These are phyloP conservation scores for Ceratocystis diversiconidia DNA, from an alignment of 2,329 filamentous ascomycete species.

Conservation along the genomic window DNA sequence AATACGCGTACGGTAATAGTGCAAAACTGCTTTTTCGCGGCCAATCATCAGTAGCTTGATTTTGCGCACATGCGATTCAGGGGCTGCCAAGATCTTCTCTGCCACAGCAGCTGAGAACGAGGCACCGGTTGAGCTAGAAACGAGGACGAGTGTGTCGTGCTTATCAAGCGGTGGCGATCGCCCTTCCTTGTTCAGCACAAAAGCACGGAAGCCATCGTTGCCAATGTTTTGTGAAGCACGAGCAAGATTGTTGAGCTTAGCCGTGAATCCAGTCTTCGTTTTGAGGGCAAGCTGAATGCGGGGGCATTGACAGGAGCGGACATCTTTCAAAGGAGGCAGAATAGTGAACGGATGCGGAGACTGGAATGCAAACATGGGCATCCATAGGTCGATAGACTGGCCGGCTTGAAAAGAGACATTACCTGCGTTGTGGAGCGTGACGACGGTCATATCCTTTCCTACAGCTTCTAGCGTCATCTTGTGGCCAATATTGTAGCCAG, in stretches of 20 bases:
- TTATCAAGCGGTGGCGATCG: constrained; percentile 40
- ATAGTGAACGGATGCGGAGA: constrained; percentile 50
- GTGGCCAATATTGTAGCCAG: constrained; percentile 38
- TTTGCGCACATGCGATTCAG: constrained; percentile 26
- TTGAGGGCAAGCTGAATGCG: constrained; percentile 46
- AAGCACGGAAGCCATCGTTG: constrained; percentile 28
- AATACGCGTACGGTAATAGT: constrained; percentile 32
- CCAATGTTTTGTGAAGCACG: constrained; percentile 25
- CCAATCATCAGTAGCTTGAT: constrained; percentile 35
- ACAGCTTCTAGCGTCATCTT: constrained; percentile 35
- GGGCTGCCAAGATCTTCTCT: constrained; percentile 31
- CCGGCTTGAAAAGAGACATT: constrained; percentile 42
- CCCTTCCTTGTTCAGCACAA: constrained; percentile 44
- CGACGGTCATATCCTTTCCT: constrained; percentile 39
- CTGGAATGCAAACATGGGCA: constrained; percentile 38
- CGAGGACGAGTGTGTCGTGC: constrained; percentile 45
- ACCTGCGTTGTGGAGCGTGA: constrained; percentile 45
- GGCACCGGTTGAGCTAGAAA: constrained; percentile 48
- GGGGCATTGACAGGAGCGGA: constrained; percentile 41
- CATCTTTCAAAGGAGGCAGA: constrained; percentile 37
- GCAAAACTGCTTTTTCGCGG: constrained; percentile 39
- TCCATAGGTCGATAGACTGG: constrained; percentile 48
- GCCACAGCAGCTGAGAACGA: constrained; percentile 47
- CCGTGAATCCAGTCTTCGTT: constrained; percentile 43
- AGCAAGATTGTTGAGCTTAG: constrained; percentile 36